These are phyloP conservation scores for Picea engelmannii DNA, from an alignment of 83 land plant species.

Conservation along the genomic window DNA sequence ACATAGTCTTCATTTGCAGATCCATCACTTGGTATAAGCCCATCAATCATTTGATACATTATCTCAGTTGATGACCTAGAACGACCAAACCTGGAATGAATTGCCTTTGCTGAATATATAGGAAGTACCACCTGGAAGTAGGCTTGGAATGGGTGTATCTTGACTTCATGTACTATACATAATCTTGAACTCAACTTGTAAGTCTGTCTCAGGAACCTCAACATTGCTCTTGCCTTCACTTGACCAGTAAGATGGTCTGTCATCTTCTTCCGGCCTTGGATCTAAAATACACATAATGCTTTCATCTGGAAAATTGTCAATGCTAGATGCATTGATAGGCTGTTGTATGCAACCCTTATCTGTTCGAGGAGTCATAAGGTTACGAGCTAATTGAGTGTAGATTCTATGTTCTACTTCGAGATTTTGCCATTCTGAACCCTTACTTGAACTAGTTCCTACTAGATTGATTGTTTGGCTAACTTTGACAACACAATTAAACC, in stretches of 20 bases:
- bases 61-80: constrained; percentile 9
- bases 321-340: constrained; percentile 85
- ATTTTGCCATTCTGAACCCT: constrained; percentile 29
- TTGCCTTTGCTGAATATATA: constrained; percentile 76
- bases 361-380: constrained; percentile 20
- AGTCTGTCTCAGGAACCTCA: constrained; percentile 64
- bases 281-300: constrained; percentile 72
- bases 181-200: constrained; percentile 59
- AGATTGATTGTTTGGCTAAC: constrained; percentile 5
- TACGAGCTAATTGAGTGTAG: constrained; percentile 44
- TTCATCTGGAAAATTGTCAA: constrained; percentile 88
- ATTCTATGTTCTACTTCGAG: constrained; percentile 44
- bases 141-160: constrained; percentile 44
- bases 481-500: constrained; percentile 28
- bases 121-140: constrained; percentile 83
- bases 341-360: constrained; percentile 41
- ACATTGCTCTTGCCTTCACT: constrained; percentile 65
- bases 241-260: constrained; percentile 88
- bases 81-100: constrained; percentile 81
- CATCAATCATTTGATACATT: neutral
- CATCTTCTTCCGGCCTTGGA: constrained; percentile 35
- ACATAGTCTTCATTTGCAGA: constrained; percentile 36
- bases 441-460: constrained; percentile 27
- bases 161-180: constrained; percentile 48
- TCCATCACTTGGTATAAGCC: neutral